phyloP scores from a whole-genome alignment of 805 yeast genomes.

The Zygosaccharomyces pseudorouxii region DNA sequence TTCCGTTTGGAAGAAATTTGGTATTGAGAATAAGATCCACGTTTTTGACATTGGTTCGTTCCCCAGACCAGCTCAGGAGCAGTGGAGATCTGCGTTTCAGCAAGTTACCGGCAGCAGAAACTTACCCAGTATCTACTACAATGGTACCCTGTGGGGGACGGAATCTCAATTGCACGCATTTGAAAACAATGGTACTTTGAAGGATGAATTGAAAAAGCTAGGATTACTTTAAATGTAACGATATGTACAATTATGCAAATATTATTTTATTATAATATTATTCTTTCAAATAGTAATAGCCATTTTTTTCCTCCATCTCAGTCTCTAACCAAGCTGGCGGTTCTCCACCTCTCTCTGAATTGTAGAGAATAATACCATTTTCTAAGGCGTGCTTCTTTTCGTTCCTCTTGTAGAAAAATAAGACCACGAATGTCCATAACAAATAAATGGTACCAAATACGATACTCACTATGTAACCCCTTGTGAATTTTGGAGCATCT shows the following conservation, averaged over 20 bases:
- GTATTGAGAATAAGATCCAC: slow-evolving; percentile 45
- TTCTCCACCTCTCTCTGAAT: slow-evolving; percentile 36
- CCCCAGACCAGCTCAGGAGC: slow-evolving; percentile 26
- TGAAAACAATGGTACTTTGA: slow-evolving; percentile 26
- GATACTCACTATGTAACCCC: slow-evolving; percentile 52
- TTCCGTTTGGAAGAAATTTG: slow-evolving; percentile 49
- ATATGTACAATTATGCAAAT: neutral
- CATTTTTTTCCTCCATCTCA: slow-evolving; percentile 28
- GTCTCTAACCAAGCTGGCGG: slow-evolving; percentile 30
- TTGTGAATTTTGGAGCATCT: slow-evolving; percentile 52
- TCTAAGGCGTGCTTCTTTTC: slow-evolving; percentile 44
- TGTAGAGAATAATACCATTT: slow-evolving; percentile 48
- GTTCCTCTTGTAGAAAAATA: slow-evolving; percentile 50
- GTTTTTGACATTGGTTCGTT: slow-evolving; percentile 45
- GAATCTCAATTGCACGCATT: slow-evolving; percentile 30
- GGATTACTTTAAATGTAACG: slow-evolving; percentile 19
- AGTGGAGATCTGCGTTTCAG: slow-evolving; percentile 33
- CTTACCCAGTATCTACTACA: slow-evolving; percentile 33
- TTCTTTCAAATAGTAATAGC: slow-evolving; percentile 25
- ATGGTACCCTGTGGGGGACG: slow-evolving; percentile 35
- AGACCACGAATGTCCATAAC: slow-evolving; percentile 48
- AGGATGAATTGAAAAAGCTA: slow-evolving; percentile 26
- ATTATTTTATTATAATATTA: neutral
- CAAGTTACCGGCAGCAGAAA: slow-evolving; percentile 33
- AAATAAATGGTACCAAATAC: slow-evolving; percentile 43